Evolutionary conservation across 192 early-diverging fungal genomes (phyloP), one percentile per base, ranked within the genome.

Genomic region (Umbelopsis ramanniana): DNA sequence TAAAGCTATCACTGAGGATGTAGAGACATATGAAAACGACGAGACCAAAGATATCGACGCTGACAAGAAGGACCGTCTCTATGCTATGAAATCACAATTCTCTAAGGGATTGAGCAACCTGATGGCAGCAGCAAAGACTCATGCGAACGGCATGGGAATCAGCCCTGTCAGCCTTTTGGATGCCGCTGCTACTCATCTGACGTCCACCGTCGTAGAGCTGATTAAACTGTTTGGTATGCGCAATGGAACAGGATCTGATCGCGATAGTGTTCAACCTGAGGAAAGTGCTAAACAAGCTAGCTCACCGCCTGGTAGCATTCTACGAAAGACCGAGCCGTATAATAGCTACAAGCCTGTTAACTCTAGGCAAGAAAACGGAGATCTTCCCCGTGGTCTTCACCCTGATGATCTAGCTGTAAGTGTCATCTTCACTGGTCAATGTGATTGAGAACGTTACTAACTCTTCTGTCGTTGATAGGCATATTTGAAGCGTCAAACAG

Each of bases 1-100:
- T 82, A 90, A 91, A 52, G 82, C 86, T 66, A 92, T 98, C 52
- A 92, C 89, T 0, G 93, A 94, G 46, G 93, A 98, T 52, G 87
- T 93, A 9, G 91, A 94, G 43, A 80, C 78, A 11, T 90, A 91
- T 52, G 86, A 93, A 73, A 76, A 84, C 35, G 78, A 77, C 29
- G 75, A 74, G 52, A 43, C 70, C 6, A 81, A 83, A 73, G 82
- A 77, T 17, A 79, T 95, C 15, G 60, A 77, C 15, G 45, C 69
- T 12, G 80, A 87, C 33, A 81, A 85, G 24, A 83, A 83, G 33
- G 82, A 89, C 9, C 69, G 76, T 2, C 70, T 94, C 24, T 74
- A 79, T 43, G 75, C 78, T 5, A 73, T 86, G 45, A 94, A 93
- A 74, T 74, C 87, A 35, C 77, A 84, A 35, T 81, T 95, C 14